Evolutionary conservation across 768 basidiomycete species (phyloP), one percentile per base, ranked within the genome.

Genomic region (Leccinellum albellum): DNA sequence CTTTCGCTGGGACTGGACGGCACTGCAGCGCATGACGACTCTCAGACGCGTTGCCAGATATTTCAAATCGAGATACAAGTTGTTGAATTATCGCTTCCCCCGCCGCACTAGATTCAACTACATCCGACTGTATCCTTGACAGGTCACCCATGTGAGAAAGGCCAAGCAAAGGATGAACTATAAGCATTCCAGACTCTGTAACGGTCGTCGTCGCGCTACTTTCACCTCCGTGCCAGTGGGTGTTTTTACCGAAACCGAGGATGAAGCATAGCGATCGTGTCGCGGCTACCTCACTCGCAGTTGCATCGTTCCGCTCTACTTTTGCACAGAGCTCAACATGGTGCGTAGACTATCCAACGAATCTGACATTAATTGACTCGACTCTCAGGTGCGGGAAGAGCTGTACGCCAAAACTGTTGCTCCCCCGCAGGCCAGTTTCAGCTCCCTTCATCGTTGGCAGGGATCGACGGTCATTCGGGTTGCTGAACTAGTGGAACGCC

Each of bases 311-410:
- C 47, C 31, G 4, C n/a, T 26, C 59, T 15, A 58, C 51, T 8
- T 47, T 59, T 6, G 69, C 66, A 21, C 69, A 69, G 44, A 24
- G 14, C 23, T 46, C 14, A 6, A 68, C 69, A 62, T 73, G 71
- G 70, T 67, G 8, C 37, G 61, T 48, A n/a, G 17, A 35, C 17
- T 35, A 17, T 17, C 17, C 3, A 35, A 35, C 35, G 3, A 17
- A 35, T 35, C 15, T 9, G 8, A 17, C 17, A 28, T 28, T 21
- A 10, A 3, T 21, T 46, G n/a, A 56, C 14, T 7, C n/a, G 1
- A n/a, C 2, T 7, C 28, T 45, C 29, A 82, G 82, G 80, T 82
- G 81, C 47, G 79, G 79, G 44, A 82, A 82, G 65, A 75, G 80
- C 59, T 82, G 68, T 62, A 76, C 76, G 71, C 70, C 7, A 70